Evolutionary conservation across 202 grass and related monocot genomes (phyloP).

Genomic region (Panicum hallii): DNA sequence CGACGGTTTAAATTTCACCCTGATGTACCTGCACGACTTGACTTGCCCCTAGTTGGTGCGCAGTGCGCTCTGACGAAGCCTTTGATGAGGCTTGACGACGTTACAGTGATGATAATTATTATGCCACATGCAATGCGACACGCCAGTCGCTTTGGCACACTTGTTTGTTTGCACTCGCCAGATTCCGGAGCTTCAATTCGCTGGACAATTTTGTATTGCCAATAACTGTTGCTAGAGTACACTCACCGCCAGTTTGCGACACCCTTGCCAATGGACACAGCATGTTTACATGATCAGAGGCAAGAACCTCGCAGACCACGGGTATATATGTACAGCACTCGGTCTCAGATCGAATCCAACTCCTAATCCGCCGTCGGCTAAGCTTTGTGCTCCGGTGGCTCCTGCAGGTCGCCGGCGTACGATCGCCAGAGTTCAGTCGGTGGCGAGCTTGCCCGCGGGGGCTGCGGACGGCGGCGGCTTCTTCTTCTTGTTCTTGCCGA

Average conservation of each 20-base stretch:
- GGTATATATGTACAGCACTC: neutral
- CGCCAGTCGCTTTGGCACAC: no score
- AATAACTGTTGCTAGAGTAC: conserved; percentile 3
- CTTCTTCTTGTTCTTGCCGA: conserved; percentile 48
- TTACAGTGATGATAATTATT: neutral
- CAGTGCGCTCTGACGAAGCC: neutral
- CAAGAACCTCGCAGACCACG: neutral
- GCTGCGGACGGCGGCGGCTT: neutral
- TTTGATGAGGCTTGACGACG: neutral
- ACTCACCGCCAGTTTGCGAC: neutral
- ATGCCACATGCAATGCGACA: neutral
- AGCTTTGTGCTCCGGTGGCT: neutral
- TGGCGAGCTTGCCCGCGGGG: neutral
- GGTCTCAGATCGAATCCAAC: neutral
- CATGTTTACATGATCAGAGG: conserved; percentile 24
- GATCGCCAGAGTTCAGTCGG: neutral
- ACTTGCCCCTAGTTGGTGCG: neutral
- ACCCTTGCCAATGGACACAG: neutral
- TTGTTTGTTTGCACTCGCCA: neutral
- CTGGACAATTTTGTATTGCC: neutral
- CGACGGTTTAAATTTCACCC: neutral
- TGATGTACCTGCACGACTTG: neutral
- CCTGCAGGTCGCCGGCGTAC: neutral
- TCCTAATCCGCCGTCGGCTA: neutral
- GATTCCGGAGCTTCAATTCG: neutral